Evolutionary conservation across 768 basidiomycete species (phyloP), one percentile per base, ranked within the genome.

Genomic region (Guyanaporus albipodus): DNA sequence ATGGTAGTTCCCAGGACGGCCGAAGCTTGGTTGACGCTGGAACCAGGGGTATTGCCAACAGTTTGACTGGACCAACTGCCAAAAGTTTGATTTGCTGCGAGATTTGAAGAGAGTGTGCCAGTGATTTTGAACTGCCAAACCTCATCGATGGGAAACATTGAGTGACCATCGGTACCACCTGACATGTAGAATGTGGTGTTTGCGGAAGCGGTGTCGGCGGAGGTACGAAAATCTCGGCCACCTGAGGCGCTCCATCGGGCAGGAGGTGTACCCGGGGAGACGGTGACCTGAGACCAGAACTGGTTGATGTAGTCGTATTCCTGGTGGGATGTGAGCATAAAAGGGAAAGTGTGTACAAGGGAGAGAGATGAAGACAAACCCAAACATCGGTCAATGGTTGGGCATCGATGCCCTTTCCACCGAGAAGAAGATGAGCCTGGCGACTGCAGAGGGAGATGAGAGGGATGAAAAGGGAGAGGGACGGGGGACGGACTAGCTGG

Each of bases 291-390:
- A 0, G 82, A 74, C 89, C 89, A 91, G 60, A 91, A 91, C 47
- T 87, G 72, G 56, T 81, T 83, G 47, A 62, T 75, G 56, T 82
- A 90, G 64, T 88, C 85, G 57, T 74, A 91, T 67, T 88, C 87
- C 87, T 89, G 57, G 21, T n/a, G 38, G 31, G 9, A 27, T 6
- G 28, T 61, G 33, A 62, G 49, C 19, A 46, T 21, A 22, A 9
- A 24, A 36, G 22, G 2, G 34, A 38, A 6, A 31, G n/a, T n/a
- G n/a, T n/a, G n/a, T n/a, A n/a, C n/a, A n/a, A 11, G 12, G 4
- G 24, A 26, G 38, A 18, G 47, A 23, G 48, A n/a, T 3, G 40
- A 42, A 18, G 8, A 63, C 77, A 55, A 63, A 89, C 89, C 88
- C 88, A 91, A 48, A 81, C 75, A 58, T 91, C 89, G 4, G 74